Base-by-base conservation (phyloP, 2,329 filamentous ascomycete genomes). In the Diaporthe batatas region DNA sequence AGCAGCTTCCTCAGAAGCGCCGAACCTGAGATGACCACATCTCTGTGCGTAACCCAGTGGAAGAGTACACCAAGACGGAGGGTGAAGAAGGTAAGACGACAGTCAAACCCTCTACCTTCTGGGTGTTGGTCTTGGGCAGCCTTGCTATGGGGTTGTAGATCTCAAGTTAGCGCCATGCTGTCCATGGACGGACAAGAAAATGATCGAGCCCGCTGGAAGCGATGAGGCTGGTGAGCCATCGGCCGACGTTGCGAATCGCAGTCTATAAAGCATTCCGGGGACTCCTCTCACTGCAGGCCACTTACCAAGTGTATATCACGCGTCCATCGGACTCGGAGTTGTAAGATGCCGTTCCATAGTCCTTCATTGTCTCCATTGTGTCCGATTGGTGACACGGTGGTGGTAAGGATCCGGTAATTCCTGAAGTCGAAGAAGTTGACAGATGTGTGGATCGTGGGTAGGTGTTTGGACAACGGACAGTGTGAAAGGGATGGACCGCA, bases 81-180 rank as follows among this genome's bases (percentile, higher is more conserved):
- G 39, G 58, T 64, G 39, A 64, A 64, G 39, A 64, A 47, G 25
- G 10, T 32, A 36, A 64, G 6, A 25, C 23, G 23, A 16, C 58
- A 64, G 58, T 47, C 29, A 8, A 8, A 29, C 25, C 4, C 16
- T 14, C 3, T 8, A n/a, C 23, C 29, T 16, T 23, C 10, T 29
- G 5, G 29, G 29, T 29, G 10, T 29, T 12, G 5, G 49, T 21
- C 29, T 23, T 21, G 21, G 16, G 16, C 18, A 49, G 7, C 21
- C 34, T 47, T 14, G 6, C 62, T 65, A 29, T 36, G 29, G 44
- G 36, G 7, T 51, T 25, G 44, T 12, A 49, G 12, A 42, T 18
- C 1, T 14, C 16, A 16, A 36, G 44, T 65, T 5, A 51, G 62
- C 51, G 32, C 14, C 44, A 18, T 36, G 7, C 2, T 18, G 21